These are phyloP conservation scores for Xylaria nigripes DNA, from an alignment of 495 filamentous ascomycete genomes.

Conservation along the genomic window DNA sequence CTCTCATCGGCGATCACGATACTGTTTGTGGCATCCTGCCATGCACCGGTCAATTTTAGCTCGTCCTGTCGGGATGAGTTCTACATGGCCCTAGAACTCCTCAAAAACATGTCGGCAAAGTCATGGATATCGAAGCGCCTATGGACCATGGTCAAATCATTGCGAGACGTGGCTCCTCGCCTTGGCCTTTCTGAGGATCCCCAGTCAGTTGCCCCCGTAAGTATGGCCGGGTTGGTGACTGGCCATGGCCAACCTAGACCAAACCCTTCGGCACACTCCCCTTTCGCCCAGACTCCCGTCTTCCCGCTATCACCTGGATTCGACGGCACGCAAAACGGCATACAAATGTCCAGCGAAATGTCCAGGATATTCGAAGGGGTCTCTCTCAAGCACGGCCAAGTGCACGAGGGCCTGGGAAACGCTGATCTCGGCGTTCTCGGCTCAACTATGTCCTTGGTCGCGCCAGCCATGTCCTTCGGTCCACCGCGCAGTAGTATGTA, in stretches of 20 bases:
- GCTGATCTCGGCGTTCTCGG: conserved; percentile 1
- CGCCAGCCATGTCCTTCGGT: conserved; percentile 4
- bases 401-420: conserved; percentile 8
- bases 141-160: conserved; percentile 71
- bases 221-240: conserved; percentile 27
- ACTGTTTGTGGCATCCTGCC: conserved; percentile 73
- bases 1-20: conserved; percentile 72
- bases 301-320: conserved; percentile 7
- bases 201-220: conserved; percentile 22
- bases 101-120: conserved; percentile 71
- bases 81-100: conserved; percentile 74
- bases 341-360: conserved; percentile 40
- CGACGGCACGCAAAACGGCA: conserved; percentile 26
- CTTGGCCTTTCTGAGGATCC: conserved; percentile 53
- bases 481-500: conserved; percentile 18
- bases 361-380: conserved; percentile 38
- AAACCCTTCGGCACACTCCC: conserved; percentile 10
- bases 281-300: conserved; percentile 11
- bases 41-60: conserved; percentile 72
- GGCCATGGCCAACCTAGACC: conserved; percentile 18
- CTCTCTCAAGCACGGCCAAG: conserved; percentile 18
- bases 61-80: conserved; percentile 71
- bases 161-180: conserved; percentile 72
- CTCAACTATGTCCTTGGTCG: not conserved
- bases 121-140: conserved; percentile 71